Conservation (phyloP, 1,284 basidiomycete species). For the Sutorius eximius region DNA sequence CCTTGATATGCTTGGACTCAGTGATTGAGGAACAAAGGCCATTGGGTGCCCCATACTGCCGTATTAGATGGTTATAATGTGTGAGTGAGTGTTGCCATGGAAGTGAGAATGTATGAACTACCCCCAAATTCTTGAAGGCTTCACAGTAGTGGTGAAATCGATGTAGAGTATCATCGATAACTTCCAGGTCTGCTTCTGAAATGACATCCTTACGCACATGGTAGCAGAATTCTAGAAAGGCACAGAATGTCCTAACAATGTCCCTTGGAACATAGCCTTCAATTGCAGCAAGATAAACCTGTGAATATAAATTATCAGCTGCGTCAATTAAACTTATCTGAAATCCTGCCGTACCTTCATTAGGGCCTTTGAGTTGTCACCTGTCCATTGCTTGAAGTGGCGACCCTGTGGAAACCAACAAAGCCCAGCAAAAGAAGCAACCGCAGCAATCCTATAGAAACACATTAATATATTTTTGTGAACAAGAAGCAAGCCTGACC, state of each 20-base stretch:
- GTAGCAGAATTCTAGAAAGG: background rate
- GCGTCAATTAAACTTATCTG: background rate
- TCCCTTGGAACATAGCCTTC: background rate
- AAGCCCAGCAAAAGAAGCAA: background rate
- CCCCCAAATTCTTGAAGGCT: no score
- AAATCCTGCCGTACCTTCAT: conserved; percentile 14
- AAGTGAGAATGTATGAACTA: no score
- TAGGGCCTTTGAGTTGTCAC: conserved; percentile 20
- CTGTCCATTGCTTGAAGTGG: conserved; percentile 24
- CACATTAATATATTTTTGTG: no score
- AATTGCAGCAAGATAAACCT: background rate
- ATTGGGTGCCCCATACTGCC: no score
- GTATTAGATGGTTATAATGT: no score
- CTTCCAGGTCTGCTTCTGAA: background rate
- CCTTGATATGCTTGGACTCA: no score
- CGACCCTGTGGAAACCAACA: conserved; percentile 19
- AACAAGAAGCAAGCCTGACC: background rate
- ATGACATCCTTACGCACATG: background rate
- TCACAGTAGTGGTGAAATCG: background rate
- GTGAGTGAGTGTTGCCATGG: no score
- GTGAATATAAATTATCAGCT: no score
- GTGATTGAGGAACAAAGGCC: no score
- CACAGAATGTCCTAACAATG: background rate
- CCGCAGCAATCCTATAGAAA: background rate
- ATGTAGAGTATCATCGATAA: no score